Evolutionary conservation across 805 yeast species (phyloP), one percentile per base, ranked within the genome.

Genomic region (Yarrowia sp.): DNA sequence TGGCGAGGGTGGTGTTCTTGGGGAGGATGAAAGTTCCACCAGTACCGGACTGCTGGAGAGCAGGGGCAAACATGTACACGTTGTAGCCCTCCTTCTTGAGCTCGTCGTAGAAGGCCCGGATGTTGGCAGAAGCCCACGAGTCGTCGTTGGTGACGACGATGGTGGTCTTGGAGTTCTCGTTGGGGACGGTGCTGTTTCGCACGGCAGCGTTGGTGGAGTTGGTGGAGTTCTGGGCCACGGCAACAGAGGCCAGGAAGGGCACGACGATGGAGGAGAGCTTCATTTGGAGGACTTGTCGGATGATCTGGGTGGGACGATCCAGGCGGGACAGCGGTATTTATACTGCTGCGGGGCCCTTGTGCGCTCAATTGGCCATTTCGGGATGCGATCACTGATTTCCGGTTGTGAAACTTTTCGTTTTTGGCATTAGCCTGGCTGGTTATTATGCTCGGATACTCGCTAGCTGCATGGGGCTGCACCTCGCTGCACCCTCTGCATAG

Each of bases 131-230:
- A 2, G 79, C 80, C 82, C 83, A 83, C 18, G 81, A 79, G 65
- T 83, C 86, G 68, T 83, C 86, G 67, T 83, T 82, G 64, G 85
- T 78, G 38, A 81, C 73, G 19, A 81, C 69, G 64, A 80, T 78
- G 69, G 79, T 78, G 36, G 46, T 55, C 46, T 51, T 8, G 24
- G 58, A 33, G 24, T 51, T 51, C 25, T 44, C 51, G 18, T 44
- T 19, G 35, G 51, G 51, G 13, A 44, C 51, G n/a, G 55, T 32
- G 18, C 27, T 13, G 38, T 47, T 47, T 32, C 3, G 6, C 22
- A 25, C 18, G 18, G 41, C 35, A 13, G 44, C 29, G 19, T 51
- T 51, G 58, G 58, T 51, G 29, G 21, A 16, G n/a, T 3, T 14
- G 41, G 25, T 5, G 16, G 38, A 13, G 39, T 49, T 49, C 59